phyloP scores from a whole-genome alignment of 768 basidiomycete species.

The Suillus americanus region DNA sequence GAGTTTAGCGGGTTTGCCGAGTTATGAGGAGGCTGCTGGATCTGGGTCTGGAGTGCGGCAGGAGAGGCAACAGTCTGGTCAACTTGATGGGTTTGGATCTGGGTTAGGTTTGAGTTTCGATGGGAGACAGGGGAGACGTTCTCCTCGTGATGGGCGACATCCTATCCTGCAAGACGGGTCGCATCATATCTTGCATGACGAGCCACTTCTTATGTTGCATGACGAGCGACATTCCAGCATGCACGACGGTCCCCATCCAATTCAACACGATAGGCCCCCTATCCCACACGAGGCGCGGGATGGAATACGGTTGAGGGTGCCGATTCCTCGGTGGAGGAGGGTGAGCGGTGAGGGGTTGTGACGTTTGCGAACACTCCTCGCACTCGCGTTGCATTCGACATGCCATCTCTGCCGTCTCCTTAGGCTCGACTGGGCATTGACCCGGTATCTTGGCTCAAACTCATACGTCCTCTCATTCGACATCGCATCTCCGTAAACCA shows the following conservation, averaged over 20 bases:
- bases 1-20: constrained; percentile 76
- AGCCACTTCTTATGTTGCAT: neutral
- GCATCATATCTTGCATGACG: neutral
- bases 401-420: neutral
- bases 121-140: neutral
- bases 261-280: neutral
- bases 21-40: constrained; percentile 72
- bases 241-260: neutral
- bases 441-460: neutral
- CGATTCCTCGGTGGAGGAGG: neutral
- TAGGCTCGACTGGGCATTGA: neutral
- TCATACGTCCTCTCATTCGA: neutral
- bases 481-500: neutral
- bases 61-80: neutral
- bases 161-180: neutral
- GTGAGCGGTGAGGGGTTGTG: neutral
- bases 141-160: neutral
- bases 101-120: neutral
- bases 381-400: neutral
- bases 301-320: neutral
- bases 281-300: neutral
- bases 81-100: neutral
- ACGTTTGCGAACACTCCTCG: too few relatives aligned
- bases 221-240: neutral
- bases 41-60: constrained; percentile 6